A percentile compares a stretch with the other conserved stretches of the same genome.
Conservation (phyloP, 192 early-diverging fungal species). For the Umbelopsis ramanniana region DNA sequence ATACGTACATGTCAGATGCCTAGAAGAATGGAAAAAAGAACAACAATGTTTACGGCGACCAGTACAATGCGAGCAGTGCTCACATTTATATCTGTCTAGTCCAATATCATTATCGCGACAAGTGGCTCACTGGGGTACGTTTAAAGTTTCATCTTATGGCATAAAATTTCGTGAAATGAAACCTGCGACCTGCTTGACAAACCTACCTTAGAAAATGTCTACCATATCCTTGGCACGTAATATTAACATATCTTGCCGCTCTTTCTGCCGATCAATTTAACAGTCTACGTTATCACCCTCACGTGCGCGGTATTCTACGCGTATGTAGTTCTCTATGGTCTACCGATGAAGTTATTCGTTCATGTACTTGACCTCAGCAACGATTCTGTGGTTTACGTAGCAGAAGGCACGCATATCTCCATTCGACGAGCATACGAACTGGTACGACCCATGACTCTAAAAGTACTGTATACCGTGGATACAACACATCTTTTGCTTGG, state of each 20-base stretch:
- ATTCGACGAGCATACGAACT: conserved; percentile 12
- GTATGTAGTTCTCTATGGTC: conserved; percentile 5
- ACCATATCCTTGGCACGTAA: too few relatives aligned
- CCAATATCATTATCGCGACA: not conserved
- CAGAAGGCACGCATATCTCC: conserved; percentile 7
- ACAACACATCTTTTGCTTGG: conserved; percentile 9
- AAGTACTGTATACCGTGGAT: not conserved
- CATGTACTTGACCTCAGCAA: conserved; percentile 1
- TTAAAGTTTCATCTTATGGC: not conserved
- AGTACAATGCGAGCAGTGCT: conserved; percentile 10
- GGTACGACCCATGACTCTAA: not conserved
- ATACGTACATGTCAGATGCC: not conserved
- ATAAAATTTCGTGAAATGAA: too few relatives aligned
- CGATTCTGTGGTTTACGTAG: conserved; percentile 1
- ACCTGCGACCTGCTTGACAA: not conserved
- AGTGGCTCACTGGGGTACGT: not conserved
- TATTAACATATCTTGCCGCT: not conserved
- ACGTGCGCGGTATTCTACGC: not conserved
- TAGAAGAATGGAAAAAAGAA: not conserved
- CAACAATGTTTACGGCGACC: not conserved
- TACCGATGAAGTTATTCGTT: not conserved
- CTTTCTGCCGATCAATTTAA: not conserved
- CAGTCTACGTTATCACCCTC: not conserved
- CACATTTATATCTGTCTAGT: not conserved
- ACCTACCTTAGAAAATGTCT: not conserved